Percentiles rank a stretch among this genome's conserved stretches.
Evolutionary conservation across 495 filamentous ascomycete species (phyloP).

Genomic region (Hypoxylon cercidicola): DNA sequence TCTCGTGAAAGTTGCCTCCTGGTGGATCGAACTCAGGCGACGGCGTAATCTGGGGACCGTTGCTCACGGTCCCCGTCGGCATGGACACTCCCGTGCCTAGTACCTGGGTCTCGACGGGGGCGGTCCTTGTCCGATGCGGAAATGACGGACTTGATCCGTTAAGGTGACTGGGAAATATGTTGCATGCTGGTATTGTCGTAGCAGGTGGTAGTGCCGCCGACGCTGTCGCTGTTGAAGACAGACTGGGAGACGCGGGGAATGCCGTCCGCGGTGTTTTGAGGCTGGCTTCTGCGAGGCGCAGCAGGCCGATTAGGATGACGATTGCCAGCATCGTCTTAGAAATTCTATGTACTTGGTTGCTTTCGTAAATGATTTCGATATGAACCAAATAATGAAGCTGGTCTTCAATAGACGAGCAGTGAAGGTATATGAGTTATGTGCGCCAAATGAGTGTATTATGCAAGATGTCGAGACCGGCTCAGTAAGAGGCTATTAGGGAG

Average conservation of each 20-base stretch:
- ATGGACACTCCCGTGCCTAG: not conserved
- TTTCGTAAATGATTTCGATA: not conserved
- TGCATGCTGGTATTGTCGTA: constrained; percentile 5
- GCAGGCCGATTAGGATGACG: constrained; percentile 16
- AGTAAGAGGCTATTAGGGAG: not conserved
- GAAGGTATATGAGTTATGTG: not conserved
- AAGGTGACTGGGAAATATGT: not conserved
- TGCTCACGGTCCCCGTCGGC: constrained; percentile 5
- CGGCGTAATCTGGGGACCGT: constrained; percentile 29
- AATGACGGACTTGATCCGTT: not conserved
- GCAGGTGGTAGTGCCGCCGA: not conserved
- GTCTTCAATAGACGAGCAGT: not conserved
- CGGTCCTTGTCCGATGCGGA: not conserved
- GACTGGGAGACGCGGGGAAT: constrained; percentile 1
- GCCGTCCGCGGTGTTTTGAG: constrained; percentile 37
- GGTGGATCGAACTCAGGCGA: constrained; percentile 25
- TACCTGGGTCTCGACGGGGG: constrained; percentile 4
- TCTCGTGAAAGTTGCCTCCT: constrained; percentile 35
- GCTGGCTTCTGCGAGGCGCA: constrained; percentile 32
- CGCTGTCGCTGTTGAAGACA: constrained; percentile 14
- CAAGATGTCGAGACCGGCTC: constrained; percentile 29
- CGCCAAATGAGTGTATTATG: constrained; percentile 10
- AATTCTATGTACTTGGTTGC: not conserved
- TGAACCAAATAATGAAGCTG: not conserved
- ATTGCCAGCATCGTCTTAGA: constrained; percentile 28